A percentile compares a stretch with the other conserved stretches of the same genome.
Conservation (phyloP, 1,284 basidiomycete species). For the Ganoderma lucidum region DNA sequence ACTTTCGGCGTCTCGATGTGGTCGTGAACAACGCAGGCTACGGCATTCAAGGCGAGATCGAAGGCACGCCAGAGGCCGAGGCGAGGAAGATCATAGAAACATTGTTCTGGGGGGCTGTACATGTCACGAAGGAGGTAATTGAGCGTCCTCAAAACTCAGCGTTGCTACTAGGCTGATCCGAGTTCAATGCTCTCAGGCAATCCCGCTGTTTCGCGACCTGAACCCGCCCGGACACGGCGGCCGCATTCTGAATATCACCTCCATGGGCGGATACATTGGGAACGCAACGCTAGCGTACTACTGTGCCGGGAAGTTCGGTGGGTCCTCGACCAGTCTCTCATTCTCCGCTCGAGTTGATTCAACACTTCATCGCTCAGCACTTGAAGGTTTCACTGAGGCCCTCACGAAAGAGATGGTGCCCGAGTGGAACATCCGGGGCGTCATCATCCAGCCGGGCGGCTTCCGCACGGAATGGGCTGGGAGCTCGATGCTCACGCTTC, state of each 20-base stretch:
- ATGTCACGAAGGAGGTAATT: slow-evolving; percentile 38
- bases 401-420: slow-evolving; percentile 46
- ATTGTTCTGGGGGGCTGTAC: slow-evolving; percentile 47
- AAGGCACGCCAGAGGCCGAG: slow-evolving; percentile 43
- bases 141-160: no score
- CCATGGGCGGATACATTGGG: slow-evolving; percentile 36
- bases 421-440: slow-evolving; percentile 51
- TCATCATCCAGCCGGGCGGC: slow-evolving; percentile 28
- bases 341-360: no score
- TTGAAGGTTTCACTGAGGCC: slow-evolving; percentile 44
- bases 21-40: slow-evolving; percentile 54
- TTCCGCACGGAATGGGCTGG: slow-evolving; percentile 23
- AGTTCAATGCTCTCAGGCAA: slow-evolving; percentile 33
- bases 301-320: slow-evolving; percentile 36
- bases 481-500: slow-evolving; percentile 9
- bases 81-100: slow-evolving; percentile 45
- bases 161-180: no score
- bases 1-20: slow-evolving; percentile 52
- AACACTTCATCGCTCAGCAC: slow-evolving; percentile 15
- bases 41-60: slow-evolving; percentile 44
- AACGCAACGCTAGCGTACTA: slow-evolving; percentile 41
- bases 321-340: background rate
- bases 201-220: slow-evolving; percentile 48
- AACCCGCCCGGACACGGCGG: slow-evolving; percentile 45
- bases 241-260: slow-evolving; percentile 43